Evolutionary conservation across 2,329 filamentous ascomycete species (phyloP), one percentile per base, ranked within the genome.

Genomic region (Nemania sp.): DNA sequence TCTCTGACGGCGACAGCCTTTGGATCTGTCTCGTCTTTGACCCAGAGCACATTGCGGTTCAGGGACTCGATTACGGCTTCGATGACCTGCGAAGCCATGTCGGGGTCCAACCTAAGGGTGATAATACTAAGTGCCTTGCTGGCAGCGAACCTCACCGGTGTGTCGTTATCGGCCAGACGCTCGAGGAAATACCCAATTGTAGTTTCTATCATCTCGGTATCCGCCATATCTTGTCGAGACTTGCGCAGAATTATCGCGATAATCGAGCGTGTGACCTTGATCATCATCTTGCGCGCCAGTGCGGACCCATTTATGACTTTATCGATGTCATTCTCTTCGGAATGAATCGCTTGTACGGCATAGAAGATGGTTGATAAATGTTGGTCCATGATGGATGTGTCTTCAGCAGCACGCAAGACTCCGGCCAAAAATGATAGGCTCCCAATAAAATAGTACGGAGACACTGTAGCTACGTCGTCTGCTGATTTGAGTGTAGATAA

Each of bases 41-140:
- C 73, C 72, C 75, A 80, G n/a, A 85, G 70, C 4, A 86, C 77
- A 50, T 84, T 86, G 9, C 76, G 73, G 49, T 79, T 79, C 70
- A 79, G 84, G 61, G 70, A 90, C 72, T 88, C 88, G 24, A 96
- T 79, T 9, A 97, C 86, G 0, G 90, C 91, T 55, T 96, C 89
- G 11, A 97, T 86, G 9, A 99, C 88, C 66, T 97, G 89, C 1
- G 83, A 81, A 1, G 90, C 91, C 87, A 97, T 91, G 19, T 88
- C 87, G 0, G 82, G 73, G 39, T 91, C 84, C 6, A 99, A 74
- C 61, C 89, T 92, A 45, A 95, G 76, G 0, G 92, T 88, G 61
- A 97, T 85, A 48, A 96, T 81, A 70, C 91, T 96, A 39, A 97
- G 81, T 3, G 91, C 89, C 73, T 99, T 99, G 70, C 91, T 96